Conservation (phyloP, 2,329 filamentous ascomycete species). For the Verticillium alfalfae region DNA sequence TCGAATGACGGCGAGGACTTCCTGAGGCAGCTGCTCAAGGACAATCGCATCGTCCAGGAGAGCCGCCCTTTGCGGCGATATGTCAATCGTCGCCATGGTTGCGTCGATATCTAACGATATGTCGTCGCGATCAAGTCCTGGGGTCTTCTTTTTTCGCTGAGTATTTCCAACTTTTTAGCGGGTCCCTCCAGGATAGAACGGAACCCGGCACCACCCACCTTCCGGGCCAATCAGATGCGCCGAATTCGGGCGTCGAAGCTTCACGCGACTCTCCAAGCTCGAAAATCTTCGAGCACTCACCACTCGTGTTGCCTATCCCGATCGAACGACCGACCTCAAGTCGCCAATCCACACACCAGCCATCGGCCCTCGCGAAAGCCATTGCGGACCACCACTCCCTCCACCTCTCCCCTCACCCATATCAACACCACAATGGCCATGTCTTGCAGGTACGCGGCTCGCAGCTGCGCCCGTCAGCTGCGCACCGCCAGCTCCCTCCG, state of each 20-base stretch:
- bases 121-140: slow-evolving; percentile 6
- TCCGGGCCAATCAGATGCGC: slow-evolving; percentile 28
- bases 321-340: slow-evolving; percentile 1
- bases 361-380: slow-evolving; percentile 2
- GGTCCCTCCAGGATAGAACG: slow-evolving; percentile 16
- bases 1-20: slow-evolving; percentile 63
- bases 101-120: slow-evolving; percentile 10
- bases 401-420: background rate
- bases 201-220: slow-evolving; percentile 24
- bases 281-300: slow-evolving; percentile 32
- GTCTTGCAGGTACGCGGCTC: slow-evolving; percentile 58
- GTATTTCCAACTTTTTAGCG: slow-evolving; percentile 26
- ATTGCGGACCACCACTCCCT: background rate
- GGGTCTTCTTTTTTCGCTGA: slow-evolving; percentile 13
- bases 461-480: slow-evolving; percentile 59
- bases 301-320: slow-evolving; percentile 1
- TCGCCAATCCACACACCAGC: background rate
- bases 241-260: slow-evolving; percentile 8
- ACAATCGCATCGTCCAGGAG: slow-evolving; percentile 48
- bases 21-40: slow-evolving; percentile 59
- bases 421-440: slow-evolving; percentile 47
- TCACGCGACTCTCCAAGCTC: slow-evolving; percentile 22
- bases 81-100: slow-evolving; percentile 50
- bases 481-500: slow-evolving; percentile 42
- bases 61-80: slow-evolving; percentile 49